Evolutionary conservation across 768 basidiomycete species (phyloP).

Genomic region (Trametes punicea): DNA sequence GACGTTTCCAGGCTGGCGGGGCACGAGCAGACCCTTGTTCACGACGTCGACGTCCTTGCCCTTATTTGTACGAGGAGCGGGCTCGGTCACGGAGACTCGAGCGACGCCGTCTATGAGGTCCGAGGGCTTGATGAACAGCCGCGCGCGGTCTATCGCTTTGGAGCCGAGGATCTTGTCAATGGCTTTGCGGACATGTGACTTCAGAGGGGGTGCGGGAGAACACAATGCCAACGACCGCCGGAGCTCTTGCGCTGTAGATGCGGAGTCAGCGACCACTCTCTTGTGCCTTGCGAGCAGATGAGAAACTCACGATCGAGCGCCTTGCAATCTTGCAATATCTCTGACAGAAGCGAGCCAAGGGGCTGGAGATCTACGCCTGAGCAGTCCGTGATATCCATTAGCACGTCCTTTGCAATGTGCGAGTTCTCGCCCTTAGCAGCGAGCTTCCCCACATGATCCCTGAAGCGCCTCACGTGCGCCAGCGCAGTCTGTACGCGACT

Average conservation of each 20-base stretch:
- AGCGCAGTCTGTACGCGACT: constrained; percentile 48
- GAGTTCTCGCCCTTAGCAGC: constrained; percentile 59
- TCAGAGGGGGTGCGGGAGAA: constrained; percentile 48
- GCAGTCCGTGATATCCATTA: constrained; percentile 59
- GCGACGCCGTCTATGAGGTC: constrained; percentile 67
- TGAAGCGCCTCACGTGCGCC: constrained; percentile 56
- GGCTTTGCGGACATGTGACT: constrained; percentile 39
- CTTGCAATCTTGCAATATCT: constrained; percentile 32
- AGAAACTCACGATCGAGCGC: constrained; percentile 23
- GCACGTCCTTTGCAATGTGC: constrained; percentile 58
- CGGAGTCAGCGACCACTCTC: not conserved
- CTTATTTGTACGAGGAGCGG: constrained; percentile 25
- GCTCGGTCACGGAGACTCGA: constrained; percentile 37
- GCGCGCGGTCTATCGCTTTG: constrained; percentile 56
- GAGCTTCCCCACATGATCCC: constrained; percentile 48
- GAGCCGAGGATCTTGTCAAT: constrained; percentile 47
- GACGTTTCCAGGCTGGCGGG: constrained; percentile 32
- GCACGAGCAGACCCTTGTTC: constrained; percentile 52
- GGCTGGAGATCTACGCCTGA: constrained; percentile 61
- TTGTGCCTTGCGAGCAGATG: not conserved
- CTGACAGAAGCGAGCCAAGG: constrained; percentile 46
- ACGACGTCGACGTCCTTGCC: constrained; percentile 54
- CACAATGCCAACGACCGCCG: constrained; percentile 58
- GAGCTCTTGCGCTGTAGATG: constrained; percentile 45
- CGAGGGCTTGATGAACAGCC: constrained; percentile 66